A percentile compares a stretch with the other conserved stretches of the same genome.
Conservation (phyloP, 148 eudicot genomes). For the Persicaria maculosa region DNA sequence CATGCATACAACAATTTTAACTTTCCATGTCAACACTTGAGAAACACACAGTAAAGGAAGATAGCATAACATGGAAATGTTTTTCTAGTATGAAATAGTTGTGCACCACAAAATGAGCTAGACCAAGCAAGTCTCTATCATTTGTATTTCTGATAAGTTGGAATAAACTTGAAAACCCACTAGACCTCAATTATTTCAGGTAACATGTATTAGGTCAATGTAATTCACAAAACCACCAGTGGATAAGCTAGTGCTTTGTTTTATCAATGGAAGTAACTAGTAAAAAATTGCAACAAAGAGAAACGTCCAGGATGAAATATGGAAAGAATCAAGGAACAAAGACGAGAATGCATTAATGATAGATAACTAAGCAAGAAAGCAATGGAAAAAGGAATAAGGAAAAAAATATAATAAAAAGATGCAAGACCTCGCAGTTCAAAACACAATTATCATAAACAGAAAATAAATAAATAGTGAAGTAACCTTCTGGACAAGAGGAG, state of each 20-base stretch:
- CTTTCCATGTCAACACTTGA: neutral
- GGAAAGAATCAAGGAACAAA: constrained; percentile 6
- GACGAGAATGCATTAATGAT: neutral
- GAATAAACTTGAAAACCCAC: constrained; percentile 10
- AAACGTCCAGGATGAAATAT: constrained; percentile 6
- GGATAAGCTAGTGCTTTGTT: constrained; percentile 35
- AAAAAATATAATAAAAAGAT: neutral
- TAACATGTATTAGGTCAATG: constrained; percentile 38
- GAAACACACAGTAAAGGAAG: neutral
- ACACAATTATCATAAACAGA: neutral
- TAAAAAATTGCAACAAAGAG: constrained; percentile 3
- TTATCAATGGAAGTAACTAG: constrained; percentile 13
- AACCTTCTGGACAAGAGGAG: constrained; percentile 95
- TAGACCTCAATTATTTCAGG: constrained; percentile 66
- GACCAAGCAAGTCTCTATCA: neutral
- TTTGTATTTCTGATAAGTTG: constrained; percentile 4
- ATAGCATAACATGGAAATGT: neutral
- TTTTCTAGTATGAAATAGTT: neutral
- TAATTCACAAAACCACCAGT: constrained; percentile 91
- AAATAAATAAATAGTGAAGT: constrained; percentile 6
- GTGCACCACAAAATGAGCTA: neutral
- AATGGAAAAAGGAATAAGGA: neutral
- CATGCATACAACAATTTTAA: neutral
- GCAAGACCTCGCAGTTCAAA: neutral
- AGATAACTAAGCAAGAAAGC: neutral